Conservation (phyloP, 2,329 filamentous ascomycete genomes). For the Sordariomycetes sp. region DNA sequence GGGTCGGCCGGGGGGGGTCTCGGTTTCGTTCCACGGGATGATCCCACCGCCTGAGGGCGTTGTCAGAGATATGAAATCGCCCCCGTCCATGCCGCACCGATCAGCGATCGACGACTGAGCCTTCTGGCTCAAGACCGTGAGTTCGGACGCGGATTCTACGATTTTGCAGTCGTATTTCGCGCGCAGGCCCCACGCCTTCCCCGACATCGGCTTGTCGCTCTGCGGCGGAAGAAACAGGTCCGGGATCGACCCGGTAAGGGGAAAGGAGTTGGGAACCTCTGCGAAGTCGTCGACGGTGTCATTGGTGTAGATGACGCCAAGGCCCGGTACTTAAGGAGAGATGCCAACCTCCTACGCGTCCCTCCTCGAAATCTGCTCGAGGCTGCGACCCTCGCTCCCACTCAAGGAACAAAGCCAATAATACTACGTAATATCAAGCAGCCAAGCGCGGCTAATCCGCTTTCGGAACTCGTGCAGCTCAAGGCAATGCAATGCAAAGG, state of each 20-base stretch:
- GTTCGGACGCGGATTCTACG: constrained; percentile 5
- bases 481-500: too few species aligned
- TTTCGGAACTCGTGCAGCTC: too few species aligned
- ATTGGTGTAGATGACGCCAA: constrained; percentile 8
- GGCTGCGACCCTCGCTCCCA: too few species aligned
- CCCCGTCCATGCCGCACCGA: not conserved
- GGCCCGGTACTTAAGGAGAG: constrained; percentile 4
- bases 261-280: constrained; percentile 6
- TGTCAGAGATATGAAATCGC: not conserved
- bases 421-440: too few species aligned
- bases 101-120: not conserved
- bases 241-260: not conserved
- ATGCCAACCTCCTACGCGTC: constrained; percentile 5
- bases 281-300: not conserved
- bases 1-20: not conserved
- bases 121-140: constrained; percentile 7
- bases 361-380: too few species aligned
- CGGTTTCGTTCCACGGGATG: not conserved
- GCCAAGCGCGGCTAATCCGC: too few species aligned
- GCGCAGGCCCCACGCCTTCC: constrained; percentile 7
- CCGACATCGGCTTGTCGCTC: constrained; percentile 5
- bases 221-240: constrained; percentile 10
- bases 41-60: not conserved
- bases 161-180: constrained; percentile 7
- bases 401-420: too few species aligned